These are phyloP conservation scores for Tilletia indica DNA, from an alignment of 1,284 basidiomycete genomes.

Conservation along the genomic window DNA sequence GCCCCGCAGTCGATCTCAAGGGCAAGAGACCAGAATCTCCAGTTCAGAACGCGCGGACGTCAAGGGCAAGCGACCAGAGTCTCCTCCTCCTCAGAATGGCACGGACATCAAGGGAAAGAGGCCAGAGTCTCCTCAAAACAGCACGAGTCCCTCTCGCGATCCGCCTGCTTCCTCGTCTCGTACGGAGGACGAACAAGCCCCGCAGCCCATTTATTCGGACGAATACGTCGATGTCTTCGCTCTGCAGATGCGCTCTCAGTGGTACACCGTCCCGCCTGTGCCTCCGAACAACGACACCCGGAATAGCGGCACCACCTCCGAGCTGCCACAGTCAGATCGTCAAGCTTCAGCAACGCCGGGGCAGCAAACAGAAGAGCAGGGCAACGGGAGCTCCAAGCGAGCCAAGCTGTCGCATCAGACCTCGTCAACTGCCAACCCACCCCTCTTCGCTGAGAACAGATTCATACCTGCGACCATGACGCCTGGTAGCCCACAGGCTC, in stretches of 20 bases:
- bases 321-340: background rate
- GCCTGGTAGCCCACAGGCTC: slow-evolving; percentile 16
- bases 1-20: background rate
- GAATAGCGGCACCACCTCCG: background rate
- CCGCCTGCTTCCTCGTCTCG: too few species aligned
- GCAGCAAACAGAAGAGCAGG: background rate
- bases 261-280: background rate
- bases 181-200: slow-evolving; percentile 39
- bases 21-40: too few species aligned
- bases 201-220: slow-evolving; percentile 64
- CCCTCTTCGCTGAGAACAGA: slow-evolving; percentile 25
- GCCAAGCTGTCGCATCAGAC: background rate
- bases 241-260: slow-evolving; percentile 62
- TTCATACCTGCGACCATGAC: slow-evolving; percentile 23
- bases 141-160: too few species aligned
- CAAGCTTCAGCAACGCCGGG: too few species aligned
- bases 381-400: background rate
- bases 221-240: slow-evolving; percentile 67
- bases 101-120: too few species aligned
- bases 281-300: background rate
- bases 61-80: slow-evolving; percentile 18
- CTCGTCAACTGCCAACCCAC: background rate
- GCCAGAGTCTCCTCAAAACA: too few species aligned
- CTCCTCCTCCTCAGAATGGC: too few species aligned
- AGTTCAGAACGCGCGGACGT: slow-evolving; percentile 16